These are phyloP conservation scores for Saccharomycopsis schoenii DNA, from an alignment of 805 yeast species.

Conservation along the genomic window DNA sequence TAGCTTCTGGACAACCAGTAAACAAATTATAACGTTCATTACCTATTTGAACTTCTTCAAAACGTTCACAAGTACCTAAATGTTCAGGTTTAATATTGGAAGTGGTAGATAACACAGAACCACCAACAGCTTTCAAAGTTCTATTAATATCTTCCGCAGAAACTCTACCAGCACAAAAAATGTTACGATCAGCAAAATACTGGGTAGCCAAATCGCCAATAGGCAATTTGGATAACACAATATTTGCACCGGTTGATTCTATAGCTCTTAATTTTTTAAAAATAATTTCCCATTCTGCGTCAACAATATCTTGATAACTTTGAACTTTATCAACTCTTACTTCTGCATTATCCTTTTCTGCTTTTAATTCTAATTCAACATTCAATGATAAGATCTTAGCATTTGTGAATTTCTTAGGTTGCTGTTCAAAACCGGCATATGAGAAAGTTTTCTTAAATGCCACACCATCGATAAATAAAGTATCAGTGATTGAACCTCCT, in stretches of 20 bases:
- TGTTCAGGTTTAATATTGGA: conserved; percentile 60
- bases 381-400: conserved; percentile 82
- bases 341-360: conserved; percentile 98
- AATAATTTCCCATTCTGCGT: conserved; percentile 98
- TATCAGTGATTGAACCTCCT: conserved; percentile 95
- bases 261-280: conserved; percentile 77
- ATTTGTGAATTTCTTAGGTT: conserved; percentile 72
- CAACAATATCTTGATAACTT: conserved; percentile 93
- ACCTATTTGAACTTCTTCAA: conserved; percentile 94
- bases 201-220: conserved; percentile 99
- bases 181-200: conserved; percentile 89
- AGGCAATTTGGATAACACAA: conserved; percentile 88
- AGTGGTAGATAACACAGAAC: conserved; percentile 68
- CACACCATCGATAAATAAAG: conserved; percentile 82
- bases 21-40: conserved; percentile 90
- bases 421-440: conserved; percentile 98
- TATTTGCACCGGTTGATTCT: conserved; percentile 77
- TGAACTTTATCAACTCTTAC: conserved; percentile 89
- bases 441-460: conserved; percentile 96
- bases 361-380: conserved; percentile 92
- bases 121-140: conserved; percentile 91
- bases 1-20: conserved; percentile 84
- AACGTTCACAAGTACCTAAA: conserved; percentile 73
- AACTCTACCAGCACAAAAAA: conserved; percentile 97
- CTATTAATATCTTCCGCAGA: conserved; percentile 83